Conservation (phyloP, 306 rosid species). For the Lupinus albus region DNA sequence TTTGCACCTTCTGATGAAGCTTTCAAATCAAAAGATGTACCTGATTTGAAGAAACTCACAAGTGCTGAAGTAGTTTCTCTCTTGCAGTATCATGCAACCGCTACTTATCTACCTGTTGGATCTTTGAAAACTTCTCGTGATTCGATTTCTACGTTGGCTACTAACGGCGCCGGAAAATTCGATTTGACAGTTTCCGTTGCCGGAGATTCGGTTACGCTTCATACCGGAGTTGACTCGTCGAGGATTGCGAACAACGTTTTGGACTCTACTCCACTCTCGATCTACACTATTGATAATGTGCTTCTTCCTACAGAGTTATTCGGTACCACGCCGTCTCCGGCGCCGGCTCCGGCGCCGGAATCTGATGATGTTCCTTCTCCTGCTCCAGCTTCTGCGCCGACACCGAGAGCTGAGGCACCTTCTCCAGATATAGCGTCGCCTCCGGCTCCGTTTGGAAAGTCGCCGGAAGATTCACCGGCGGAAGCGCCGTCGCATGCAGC, state of each 20-base stretch:
- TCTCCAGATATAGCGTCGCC: conserved; percentile 71
- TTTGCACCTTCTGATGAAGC: conserved; percentile 93
- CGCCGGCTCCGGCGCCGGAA: conserved; percentile 81
- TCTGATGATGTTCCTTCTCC: conserved; percentile 57
- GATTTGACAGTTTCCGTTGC: conserved; percentile 52
- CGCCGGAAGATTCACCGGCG: conserved; percentile 58
- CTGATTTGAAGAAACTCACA: conserved; percentile 85
- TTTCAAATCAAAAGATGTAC: conserved; percentile 71
- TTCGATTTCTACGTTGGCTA: conserved; percentile 66
- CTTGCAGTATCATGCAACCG: conserved; percentile 66
- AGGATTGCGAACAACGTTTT: conserved; percentile 73
- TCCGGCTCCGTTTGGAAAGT: conserved; percentile 65
- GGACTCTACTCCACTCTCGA: conserved; percentile 72
- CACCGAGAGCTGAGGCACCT: conserved; percentile 50
- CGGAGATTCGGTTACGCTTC: conserved; percentile 80
- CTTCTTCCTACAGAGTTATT: conserved; percentile 75
- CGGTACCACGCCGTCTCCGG: conserved; percentile 73
- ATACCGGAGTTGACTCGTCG: conserved; percentile 77
- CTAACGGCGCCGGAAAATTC: conserved; percentile 79
- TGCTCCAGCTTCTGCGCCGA: conserved; percentile 57
- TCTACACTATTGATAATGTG: conserved; percentile 71
- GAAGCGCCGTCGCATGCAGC: conserved; percentile 58
- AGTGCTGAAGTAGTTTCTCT: conserved; percentile 79
- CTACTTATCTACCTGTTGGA: conserved; percentile 71
- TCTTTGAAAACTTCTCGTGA: conserved; percentile 61